phyloP scores from a whole-genome alignment of 345 rosid species.

The Brassica carinata region DNA sequence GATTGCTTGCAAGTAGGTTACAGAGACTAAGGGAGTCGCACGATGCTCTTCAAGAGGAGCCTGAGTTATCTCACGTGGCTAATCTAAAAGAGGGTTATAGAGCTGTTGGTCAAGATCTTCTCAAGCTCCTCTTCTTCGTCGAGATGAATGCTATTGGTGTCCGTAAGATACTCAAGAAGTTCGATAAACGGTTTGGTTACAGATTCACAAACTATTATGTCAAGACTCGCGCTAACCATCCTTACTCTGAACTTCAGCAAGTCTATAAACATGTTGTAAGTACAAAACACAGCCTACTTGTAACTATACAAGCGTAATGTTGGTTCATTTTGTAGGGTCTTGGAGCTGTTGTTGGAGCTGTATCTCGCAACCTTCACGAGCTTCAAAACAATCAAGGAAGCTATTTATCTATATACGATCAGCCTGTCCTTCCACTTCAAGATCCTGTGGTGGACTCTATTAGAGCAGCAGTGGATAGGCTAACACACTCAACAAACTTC shows the following conservation, averaged over 20 bases:
- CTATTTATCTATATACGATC: slow-evolving; percentile 88
- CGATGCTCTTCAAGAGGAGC: slow-evolving; percentile 58
- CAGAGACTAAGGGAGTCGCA: slow-evolving; percentile 60
- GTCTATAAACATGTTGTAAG: slow-evolving; percentile 95
- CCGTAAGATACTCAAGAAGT: slow-evolving; percentile 92
- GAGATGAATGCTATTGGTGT: slow-evolving; percentile 93
- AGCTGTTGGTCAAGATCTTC: slow-evolving; percentile 74
- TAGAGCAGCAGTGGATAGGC: slow-evolving; percentile 86
- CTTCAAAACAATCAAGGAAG: slow-evolving; percentile 95
- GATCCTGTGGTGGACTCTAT: slow-evolving; percentile 85
- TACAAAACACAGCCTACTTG: not conserved
- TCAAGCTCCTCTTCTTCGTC: slow-evolving; percentile 77
- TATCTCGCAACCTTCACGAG: slow-evolving; percentile 95
- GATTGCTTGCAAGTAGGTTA: slow-evolving; percentile 78
- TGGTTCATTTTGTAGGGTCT: slow-evolving; percentile 59
- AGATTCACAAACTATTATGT: slow-evolving; percentile 90
- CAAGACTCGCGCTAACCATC: slow-evolving; percentile 98
- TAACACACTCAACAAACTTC: slow-evolving; percentile 84
- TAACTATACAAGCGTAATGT: not conserved
- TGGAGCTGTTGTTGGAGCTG: slow-evolving; percentile 96
- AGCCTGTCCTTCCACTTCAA: slow-evolving; percentile 77
- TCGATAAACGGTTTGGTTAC: slow-evolving; percentile 91
- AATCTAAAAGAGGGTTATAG: slow-evolving; percentile 67
- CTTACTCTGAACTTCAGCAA: slow-evolving; percentile 97
- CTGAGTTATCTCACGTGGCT: slow-evolving; percentile 56